Evolutionary conservation across 2,329 filamentous ascomycete species (phyloP).

Genomic region (Stagonosporopsis chrysanthemi): DNA sequence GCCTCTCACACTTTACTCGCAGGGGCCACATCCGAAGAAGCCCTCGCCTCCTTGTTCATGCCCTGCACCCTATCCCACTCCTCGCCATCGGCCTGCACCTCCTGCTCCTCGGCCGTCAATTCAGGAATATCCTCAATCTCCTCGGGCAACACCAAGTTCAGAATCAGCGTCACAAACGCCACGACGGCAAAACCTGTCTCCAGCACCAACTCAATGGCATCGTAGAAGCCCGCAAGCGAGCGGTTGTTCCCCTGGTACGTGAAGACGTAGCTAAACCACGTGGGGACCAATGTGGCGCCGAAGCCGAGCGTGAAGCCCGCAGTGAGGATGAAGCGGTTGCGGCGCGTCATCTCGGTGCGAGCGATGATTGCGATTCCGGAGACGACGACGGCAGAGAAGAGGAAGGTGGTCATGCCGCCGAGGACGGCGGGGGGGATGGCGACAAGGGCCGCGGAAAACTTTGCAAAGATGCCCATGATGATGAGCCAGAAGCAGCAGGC

Average conservation of each 20-base stretch:
- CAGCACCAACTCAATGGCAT: conserved; percentile 64
- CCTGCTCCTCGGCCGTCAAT: conserved; percentile 51
- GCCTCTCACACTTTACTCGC: background rate
- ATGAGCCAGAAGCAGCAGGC: conserved; percentile 79
- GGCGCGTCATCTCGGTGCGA: conserved; percentile 75
- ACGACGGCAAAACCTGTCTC: conserved; percentile 73
- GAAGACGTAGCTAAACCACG: conserved; percentile 75
- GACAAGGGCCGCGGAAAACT: conserved; percentile 81
- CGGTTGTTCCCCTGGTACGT: conserved; percentile 74
- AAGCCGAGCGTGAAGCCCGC: conserved; percentile 77
- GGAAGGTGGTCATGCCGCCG: conserved; percentile 71
- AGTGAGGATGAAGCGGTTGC: conserved; percentile 83
- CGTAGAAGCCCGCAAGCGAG: conserved; percentile 74
- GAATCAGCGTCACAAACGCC: conserved; percentile 73
- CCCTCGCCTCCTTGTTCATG: conserved; percentile 29
- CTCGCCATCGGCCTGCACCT: conserved; percentile 49
- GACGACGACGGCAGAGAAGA: conserved; percentile 78
- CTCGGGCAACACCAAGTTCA: conserved; percentile 76
- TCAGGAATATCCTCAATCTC: conserved; percentile 72
- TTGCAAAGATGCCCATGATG: conserved; percentile 82
- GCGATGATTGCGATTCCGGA: conserved; percentile 80
- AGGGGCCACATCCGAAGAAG: conserved; percentile 14
- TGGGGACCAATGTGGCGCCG: conserved; percentile 57
- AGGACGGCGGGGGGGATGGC: conserved; percentile 69
- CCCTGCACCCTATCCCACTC: conserved; percentile 51